Base-by-base conservation (phyloP, 2,329 filamentous ascomycete genomes). In the Tolypocladium pustulatum region DNA sequence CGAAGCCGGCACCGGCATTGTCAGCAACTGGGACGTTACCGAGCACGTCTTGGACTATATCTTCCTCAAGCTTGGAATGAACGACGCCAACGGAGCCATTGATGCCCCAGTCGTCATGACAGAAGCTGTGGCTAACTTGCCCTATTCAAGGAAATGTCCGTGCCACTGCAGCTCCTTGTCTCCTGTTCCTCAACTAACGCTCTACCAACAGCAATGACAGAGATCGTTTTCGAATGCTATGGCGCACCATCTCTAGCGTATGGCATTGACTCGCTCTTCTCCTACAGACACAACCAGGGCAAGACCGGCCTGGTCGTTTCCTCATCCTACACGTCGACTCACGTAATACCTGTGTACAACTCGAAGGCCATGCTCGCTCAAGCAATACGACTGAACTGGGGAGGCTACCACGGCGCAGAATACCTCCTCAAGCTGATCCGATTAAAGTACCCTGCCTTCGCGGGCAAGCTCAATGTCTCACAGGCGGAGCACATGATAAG, bases 21-120 rank as follows among this genome's bases (percentile, higher is more conserved):
- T 97, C 61, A 92, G 90, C 72, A 97, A 97, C 71, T 99, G 95
- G 91, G 94, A 99, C 73, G 92, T 91, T 38, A 91, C 96, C 85
- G 94, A 99, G 73, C 91, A 93, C 60, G 81, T 97, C 6, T 76
- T 99, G 54, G 94, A 99, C 75, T 97, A 97, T 72, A 82, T 92
- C 49, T 99, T 99, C 72, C 80, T 97, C 65, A 97, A 97, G 75
- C 77, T 99, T 58, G 94, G 94, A 5, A 81, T 99, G 65, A 91
- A 95, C 64, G 85, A 85, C 20, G 78, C 79, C 4, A 84, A 87
- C 55, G 90, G 90, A 10, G 79, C 82, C 30, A 85, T 99, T 62
- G 91, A 93, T 66, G 80, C 91, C 66, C 92, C 93, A 1, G 84
- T 99, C 61, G 87, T 99, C 65, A 91, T 99, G 87, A 99, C 94